Evolutionary conservation across 345 rosid species (phyloP).

Genomic region (Populus nigra): DNA sequence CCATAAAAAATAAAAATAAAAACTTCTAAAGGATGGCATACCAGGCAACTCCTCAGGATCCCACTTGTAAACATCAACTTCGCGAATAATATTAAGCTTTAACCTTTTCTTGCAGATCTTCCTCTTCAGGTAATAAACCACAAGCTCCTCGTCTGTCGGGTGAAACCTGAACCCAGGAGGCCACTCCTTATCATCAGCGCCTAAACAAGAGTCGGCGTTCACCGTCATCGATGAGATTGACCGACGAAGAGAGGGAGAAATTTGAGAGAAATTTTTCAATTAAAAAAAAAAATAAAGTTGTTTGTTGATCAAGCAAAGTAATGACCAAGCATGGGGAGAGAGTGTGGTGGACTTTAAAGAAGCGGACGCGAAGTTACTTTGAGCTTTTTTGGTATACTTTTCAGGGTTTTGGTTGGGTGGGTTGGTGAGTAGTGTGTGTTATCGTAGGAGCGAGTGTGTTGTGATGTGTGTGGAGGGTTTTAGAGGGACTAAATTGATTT

Average conservation of each 20-base stretch:
- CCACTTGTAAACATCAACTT: slow-evolving; percentile 82
- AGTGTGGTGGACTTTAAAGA: neutral
- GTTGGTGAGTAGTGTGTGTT: neutral
- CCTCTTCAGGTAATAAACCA: slow-evolving; percentile 70
- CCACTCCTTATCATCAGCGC: slow-evolving; percentile 40
- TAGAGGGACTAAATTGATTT: too few relatives aligned
- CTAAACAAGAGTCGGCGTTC: slow-evolving; percentile 16
- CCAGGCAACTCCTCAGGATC: slow-evolving; percentile 95
- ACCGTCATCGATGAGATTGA: slow-evolving; percentile 27
- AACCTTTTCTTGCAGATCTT: slow-evolving; percentile 63
- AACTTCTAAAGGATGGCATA: slow-evolving; percentile 11
- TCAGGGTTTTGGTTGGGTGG: neutral
- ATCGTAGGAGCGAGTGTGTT: too few relatives aligned
- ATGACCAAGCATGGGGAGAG: neutral
- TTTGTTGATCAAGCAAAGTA: neutral
- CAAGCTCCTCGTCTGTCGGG: slow-evolving; percentile 91
- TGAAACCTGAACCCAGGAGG: slow-evolving; percentile 95
- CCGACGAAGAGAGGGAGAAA: neutral
- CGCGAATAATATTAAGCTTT: slow-evolving; percentile 59
- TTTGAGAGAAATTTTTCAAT: neutral
- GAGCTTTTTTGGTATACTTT: neutral
- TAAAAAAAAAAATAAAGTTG: neutral
- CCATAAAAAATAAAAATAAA: neutral
- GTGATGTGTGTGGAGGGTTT: too few relatives aligned
- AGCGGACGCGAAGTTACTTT: neutral